phyloP scores from a whole-genome alignment of 768 basidiomycete species.

The Atractiella rhizophila region DNA sequence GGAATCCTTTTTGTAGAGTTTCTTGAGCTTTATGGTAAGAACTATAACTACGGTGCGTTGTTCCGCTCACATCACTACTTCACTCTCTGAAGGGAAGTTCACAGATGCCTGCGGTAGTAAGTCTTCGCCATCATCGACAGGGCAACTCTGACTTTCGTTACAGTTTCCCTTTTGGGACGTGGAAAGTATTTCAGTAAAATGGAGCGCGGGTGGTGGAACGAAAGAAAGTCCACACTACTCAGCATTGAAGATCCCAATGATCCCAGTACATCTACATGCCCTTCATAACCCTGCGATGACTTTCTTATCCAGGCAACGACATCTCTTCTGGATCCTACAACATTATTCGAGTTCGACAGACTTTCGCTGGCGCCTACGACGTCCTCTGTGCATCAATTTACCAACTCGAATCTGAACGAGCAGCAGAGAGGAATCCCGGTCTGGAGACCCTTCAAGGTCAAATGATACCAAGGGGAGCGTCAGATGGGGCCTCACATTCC shows the following conservation, averaged over 20 bases:
- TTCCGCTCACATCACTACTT: too few relatives aligned
- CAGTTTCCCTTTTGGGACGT: conserved; percentile 63
- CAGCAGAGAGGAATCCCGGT: too few relatives aligned
- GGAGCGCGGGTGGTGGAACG: conserved; percentile 48
- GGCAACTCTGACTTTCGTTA: conserved; percentile 20
- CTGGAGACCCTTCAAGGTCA: too few relatives aligned
- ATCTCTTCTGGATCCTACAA: conserved; percentile 70
- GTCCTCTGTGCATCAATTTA: conserved; percentile 44
- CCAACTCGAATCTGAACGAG: conserved; percentile 14
- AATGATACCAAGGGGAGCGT: too few relatives aligned
- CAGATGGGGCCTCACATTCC: too few relatives aligned
- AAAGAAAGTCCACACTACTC: conserved; percentile 29
- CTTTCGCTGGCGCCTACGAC: conserved; percentile 50
- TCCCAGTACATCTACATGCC: conserved; percentile 32
- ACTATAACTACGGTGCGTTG: conserved; percentile 89
- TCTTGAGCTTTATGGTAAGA: conserved; percentile 76
- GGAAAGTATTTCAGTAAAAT: conserved; percentile 71
- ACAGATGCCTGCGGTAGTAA: too few relatives aligned
- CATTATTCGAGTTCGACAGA: conserved; percentile 52
- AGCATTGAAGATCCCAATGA: conserved; percentile 89
- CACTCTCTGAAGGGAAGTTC: too few relatives aligned
- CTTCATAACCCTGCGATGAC: background rate
- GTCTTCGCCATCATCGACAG: background rate
- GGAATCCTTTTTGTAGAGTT: conserved; percentile 92
- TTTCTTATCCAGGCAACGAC: conserved; percentile 46